Conservation (phyloP, 257 asterid genomes). For the Fraxinus americana region DNA sequence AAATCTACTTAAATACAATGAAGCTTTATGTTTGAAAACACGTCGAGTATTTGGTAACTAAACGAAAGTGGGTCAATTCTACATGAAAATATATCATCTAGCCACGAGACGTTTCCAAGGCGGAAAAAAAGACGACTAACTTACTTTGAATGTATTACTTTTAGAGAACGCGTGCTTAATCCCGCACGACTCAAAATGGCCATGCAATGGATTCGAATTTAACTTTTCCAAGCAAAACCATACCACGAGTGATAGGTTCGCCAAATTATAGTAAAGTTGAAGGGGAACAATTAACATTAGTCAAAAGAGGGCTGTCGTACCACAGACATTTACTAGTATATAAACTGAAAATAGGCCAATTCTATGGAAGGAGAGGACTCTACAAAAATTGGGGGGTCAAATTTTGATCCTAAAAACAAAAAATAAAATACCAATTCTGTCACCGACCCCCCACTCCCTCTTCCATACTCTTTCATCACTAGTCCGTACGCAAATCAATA, state of each 20-base stretch:
- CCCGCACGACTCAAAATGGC: not conserved
- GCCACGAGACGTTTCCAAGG: too few relatives aligned
- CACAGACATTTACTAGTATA: not conserved
- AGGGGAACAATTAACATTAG: not conserved
- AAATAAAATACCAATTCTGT: slow-evolving; percentile 19
- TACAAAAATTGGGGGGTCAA: slow-evolving; percentile 38
- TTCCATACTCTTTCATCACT: slow-evolving; percentile 15
- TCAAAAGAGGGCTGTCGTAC: not conserved
- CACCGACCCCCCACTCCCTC: slow-evolving; percentile 5
- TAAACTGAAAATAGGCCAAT: not conserved
- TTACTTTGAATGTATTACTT: not conserved
- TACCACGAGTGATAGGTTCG: not conserved
- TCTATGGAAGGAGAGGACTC: slow-evolving; percentile 12
- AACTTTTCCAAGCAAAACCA: too few relatives aligned
- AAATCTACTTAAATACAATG: too few relatives aligned
- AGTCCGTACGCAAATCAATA: slow-evolving; percentile 30
- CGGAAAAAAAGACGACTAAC: too few relatives aligned
- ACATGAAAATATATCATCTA: too few relatives aligned
- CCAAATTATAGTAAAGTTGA: not conserved
- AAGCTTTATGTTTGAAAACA: too few relatives aligned
- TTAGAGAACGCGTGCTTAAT: not conserved
- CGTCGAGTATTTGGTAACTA: too few relatives aligned
- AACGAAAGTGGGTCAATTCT: too few relatives aligned
- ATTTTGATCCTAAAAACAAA: not conserved
- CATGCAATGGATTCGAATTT: too few relatives aligned